phyloP scores from a whole-genome alignment of 2,329 filamentous ascomycete genomes.

The Cladosporium sp. region DNA sequence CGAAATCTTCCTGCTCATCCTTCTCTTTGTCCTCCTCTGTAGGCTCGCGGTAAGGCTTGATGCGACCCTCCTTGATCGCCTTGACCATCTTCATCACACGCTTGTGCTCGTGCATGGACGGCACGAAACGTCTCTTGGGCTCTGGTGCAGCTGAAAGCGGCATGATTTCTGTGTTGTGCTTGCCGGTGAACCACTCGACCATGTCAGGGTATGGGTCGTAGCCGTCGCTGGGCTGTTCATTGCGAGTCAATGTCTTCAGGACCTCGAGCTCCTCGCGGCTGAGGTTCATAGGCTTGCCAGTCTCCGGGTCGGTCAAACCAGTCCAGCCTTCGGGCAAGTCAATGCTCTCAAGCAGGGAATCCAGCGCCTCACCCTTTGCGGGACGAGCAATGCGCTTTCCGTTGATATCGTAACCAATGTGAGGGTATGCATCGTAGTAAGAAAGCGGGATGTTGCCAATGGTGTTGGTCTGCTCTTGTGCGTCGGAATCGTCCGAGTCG shows the following conservation, averaged over 20 bases:
- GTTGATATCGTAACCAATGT: conserved; percentile 98
- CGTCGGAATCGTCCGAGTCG: conserved; percentile 92
- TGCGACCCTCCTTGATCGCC: conserved; percentile 90
- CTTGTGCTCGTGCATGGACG: conserved; percentile 96
- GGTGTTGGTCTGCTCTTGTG: conserved; percentile 76
- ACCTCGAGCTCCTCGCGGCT: conserved; percentile 87
- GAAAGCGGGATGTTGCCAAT: conserved; percentile 92
- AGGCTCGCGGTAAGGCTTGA: conserved; percentile 82
- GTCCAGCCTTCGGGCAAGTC: conserved; percentile 98
- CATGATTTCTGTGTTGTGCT: conserved; percentile 83
- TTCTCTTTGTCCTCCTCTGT: conserved; percentile 57
- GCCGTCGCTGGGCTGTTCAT: conserved; percentile 81
- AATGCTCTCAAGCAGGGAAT: conserved; percentile 92
- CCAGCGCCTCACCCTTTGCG: conserved; percentile 87
- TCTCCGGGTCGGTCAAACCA: conserved; percentile 87
- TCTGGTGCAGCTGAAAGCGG: conserved; percentile 91
- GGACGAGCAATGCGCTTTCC: conserved; percentile 97
- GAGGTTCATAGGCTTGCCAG: conserved; percentile 87
- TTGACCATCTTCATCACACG: conserved; percentile 95
- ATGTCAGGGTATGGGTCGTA: conserved; percentile 93
- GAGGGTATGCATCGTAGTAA: conserved; percentile 96
- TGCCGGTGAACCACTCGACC: conserved; percentile 90
- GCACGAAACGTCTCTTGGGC: conserved; percentile 91
- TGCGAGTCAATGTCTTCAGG: conserved; percentile 82
- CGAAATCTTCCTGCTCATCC: conserved; percentile 70